phyloP scores from a whole-genome alignment of 306 rosid species.

The Prunus padus region DNA sequence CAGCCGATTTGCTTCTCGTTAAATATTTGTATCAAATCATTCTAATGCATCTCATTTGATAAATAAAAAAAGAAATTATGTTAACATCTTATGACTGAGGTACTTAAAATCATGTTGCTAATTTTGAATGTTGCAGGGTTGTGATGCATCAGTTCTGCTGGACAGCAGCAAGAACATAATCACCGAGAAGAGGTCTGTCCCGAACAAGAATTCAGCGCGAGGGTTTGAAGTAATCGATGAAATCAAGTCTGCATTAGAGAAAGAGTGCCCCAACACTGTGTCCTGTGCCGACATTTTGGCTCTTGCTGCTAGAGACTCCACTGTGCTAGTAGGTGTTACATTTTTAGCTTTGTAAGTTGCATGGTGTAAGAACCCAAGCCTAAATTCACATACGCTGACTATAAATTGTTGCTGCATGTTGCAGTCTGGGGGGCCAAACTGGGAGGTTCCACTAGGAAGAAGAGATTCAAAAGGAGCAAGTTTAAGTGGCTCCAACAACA shows the following conservation, averaged over 20 bases:
- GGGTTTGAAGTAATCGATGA: constrained; percentile 78
- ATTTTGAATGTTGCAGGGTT: constrained; percentile 57
- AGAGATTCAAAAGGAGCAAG: constrained; percentile 78
- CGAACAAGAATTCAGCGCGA: constrained; percentile 74
- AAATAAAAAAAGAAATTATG: too few relatives aligned
- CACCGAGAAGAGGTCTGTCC: constrained; percentile 74
- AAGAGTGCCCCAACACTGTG: constrained; percentile 68
- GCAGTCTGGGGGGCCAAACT: constrained; percentile 82
- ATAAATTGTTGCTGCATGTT: constrained; percentile 6
- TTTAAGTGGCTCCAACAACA: constrained; percentile 80
- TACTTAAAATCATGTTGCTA: background rate
- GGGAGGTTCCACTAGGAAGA: constrained; percentile 89
- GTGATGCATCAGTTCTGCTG: constrained; percentile 79
- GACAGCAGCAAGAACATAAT: constrained; percentile 57
- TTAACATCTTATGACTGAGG: background rate
- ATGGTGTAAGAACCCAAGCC: background rate
- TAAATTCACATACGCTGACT: constrained; percentile 8
- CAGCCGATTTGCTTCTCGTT: background rate
- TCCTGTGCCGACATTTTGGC: constrained; percentile 93
- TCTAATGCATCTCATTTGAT: too few relatives aligned
- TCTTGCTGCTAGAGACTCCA: constrained; percentile 84
- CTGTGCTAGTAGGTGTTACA: constrained; percentile 54
- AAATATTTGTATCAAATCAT: too few relatives aligned
- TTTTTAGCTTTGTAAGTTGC: constrained; percentile 5
- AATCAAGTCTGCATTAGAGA: constrained; percentile 72